These are phyloP conservation scores for Taiozyma onychis DNA, from an alignment of 1,139 yeast species.

Conservation along the genomic window DNA sequence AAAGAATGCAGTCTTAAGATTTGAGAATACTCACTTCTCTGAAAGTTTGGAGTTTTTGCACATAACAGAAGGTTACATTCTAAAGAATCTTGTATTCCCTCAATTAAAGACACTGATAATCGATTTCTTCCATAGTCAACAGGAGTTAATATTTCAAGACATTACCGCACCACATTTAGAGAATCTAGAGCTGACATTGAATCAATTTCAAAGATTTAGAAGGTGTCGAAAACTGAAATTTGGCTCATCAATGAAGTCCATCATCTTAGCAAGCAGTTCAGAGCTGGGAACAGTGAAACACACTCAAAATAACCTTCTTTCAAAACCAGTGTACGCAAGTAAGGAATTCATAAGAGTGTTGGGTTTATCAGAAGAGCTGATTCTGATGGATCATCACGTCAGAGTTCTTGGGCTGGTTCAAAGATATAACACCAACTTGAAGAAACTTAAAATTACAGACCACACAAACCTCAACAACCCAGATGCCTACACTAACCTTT, in stretches of 20 bases:
- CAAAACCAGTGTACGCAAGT: background rate
- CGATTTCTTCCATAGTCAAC: background rate
- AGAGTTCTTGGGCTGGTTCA: background rate
- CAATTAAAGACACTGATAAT: background rate
- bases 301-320: background rate
- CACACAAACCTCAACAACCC: background rate
- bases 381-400: background rate
- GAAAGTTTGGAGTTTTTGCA: background rate
- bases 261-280: background rate
- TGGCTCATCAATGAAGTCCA: background rate
- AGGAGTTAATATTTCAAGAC: background rate
- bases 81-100: background rate
- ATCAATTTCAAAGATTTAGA: background rate
- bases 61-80: background rate
- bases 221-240: background rate
- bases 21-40: background rate
- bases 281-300: background rate
- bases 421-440: background rate
- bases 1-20: background rate
- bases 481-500: background rate
- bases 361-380: background rate
- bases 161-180: background rate
- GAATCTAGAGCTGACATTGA: background rate
- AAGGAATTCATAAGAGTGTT: background rate
- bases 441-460: background rate